Conservation (phyloP, 257 asterid genomes). For the Solanum etuberosum region DNA sequence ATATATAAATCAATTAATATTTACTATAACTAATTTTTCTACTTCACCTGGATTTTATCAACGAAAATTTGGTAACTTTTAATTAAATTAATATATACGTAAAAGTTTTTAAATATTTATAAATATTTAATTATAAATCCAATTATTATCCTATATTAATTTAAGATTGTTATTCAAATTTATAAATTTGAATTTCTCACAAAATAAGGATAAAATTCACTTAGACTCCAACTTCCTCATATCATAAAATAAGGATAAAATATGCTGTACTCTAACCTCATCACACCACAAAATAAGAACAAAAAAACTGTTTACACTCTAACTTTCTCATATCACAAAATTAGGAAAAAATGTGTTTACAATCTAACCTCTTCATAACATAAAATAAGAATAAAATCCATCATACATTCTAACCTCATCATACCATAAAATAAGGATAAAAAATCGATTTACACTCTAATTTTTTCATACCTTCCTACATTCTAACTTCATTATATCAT, state of each 20-base stretch:
- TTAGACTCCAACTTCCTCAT: neutral
- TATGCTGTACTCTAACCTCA: neutral
- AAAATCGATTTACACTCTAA: neutral
- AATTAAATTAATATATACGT: no score
- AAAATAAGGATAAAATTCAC: neutral
- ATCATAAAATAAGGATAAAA: neutral
- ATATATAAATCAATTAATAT: no score
- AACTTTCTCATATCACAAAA: neutral
- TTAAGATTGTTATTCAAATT: no score
- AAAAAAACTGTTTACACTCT: neutral
- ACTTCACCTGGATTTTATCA: no score
- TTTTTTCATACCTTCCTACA: neutral
- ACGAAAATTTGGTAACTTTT: no score
- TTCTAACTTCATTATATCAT: neutral
- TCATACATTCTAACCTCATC: neutral
- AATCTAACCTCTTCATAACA: neutral
- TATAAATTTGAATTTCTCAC: neutral
- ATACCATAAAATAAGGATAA: neutral
- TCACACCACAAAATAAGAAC: neutral
- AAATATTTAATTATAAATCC: no score
- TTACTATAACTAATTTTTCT: no score
- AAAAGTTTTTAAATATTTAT: no score
- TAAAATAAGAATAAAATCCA: neutral
- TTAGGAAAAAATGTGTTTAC: neutral
- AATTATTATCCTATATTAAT: neutral